Base-by-base conservation (phyloP, 441 rosid genomes). In the Jatropha multifida region DNA sequence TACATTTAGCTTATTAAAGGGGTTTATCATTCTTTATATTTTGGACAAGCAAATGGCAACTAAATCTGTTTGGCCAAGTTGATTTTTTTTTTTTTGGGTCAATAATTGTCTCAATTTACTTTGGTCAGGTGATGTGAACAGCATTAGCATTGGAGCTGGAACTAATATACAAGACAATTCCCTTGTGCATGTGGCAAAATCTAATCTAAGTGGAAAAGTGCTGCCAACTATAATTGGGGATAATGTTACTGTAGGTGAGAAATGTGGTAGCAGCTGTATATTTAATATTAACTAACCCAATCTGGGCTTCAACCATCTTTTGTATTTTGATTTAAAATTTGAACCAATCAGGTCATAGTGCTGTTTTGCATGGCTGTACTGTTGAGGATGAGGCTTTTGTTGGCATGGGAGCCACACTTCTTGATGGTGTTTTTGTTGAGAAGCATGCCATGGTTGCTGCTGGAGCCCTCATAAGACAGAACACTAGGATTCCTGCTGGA, bases 121-220 rank as follows among this genome's bases (percentile, higher is more conserved):
- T 76, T 80, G 67, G 7, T 61, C 76, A 95, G 94, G 98, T 75
- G 99, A 93, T 79, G 96, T 87, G 80, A 93, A 93, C 85, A 90
- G 86, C 77, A 83, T 92, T 52, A 85, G 78, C 49, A 84, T 95
- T 78, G 99, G 99, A 74, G 86, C 93, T 74, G 90, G 98, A 81
- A 93, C 97, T 74, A 93, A 95, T 79, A 93, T 95, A 82, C 99
- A 93, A 77, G 99, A 95, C 79, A 93, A 95, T 82, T 90, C 97
- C 23, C 97, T 95, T 77, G 94, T 95, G 79, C 97, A 91, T 76
- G 98, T 93, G 65, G 99, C 94, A 58, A 95, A 95, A 83, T 89
- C 98, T 78, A 95, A 93, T 84, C 80, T 95, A 70, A 90, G 94
- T 79, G 99, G 98, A 61, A 95, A 95, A 84, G 98, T 92, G 76